Evolutionary conservation across 139 green algal genomes (phyloP).

Genomic region (Marvania coccoides): DNA sequence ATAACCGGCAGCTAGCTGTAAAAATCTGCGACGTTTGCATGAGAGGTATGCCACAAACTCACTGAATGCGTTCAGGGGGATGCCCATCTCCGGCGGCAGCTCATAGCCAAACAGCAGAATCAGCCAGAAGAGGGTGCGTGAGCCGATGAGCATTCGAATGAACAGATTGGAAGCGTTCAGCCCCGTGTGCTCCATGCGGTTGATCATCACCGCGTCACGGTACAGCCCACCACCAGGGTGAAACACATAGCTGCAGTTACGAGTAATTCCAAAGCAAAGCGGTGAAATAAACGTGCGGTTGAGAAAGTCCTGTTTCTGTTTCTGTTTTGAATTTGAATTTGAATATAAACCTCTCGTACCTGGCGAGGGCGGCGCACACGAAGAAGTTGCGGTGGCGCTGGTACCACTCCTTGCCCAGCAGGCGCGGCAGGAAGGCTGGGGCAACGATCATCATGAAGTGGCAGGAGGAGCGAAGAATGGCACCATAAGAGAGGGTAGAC

Average conservation of each 20-base stretch:
- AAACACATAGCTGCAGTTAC: no score
- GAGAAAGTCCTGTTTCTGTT: no score
- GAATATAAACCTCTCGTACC: no score
- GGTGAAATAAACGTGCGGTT: no score
- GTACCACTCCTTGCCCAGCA: not conserved
- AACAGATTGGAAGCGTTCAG: conserved; percentile 7
- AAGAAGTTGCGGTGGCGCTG: not conserved
- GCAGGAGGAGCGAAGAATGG: not conserved
- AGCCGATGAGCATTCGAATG: not conserved
- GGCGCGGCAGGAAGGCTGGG: not conserved
- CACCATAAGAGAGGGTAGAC: not conserved
- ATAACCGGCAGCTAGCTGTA: no score
- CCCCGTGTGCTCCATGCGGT: not conserved
- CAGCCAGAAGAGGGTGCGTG: conserved; percentile 4
- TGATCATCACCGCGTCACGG: not conserved
- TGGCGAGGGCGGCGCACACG: not conserved
- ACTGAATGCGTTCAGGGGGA: not conserved
- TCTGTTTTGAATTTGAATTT: no score
- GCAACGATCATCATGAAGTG: not conserved
- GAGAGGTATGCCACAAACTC: not conserved
- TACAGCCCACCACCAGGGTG: conserved; percentile 12
- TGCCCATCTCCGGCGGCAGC: not conserved
- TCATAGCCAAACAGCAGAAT: conserved; percentile 1
- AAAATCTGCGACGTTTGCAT: no score
- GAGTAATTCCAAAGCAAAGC: no score